A percentile compares a stretch with the other conserved stretches of the same genome.
Evolutionary conservation across 2,329 filamentous ascomycete species (phyloP).

Genomic region (Cyphellophora attinorum): DNA sequence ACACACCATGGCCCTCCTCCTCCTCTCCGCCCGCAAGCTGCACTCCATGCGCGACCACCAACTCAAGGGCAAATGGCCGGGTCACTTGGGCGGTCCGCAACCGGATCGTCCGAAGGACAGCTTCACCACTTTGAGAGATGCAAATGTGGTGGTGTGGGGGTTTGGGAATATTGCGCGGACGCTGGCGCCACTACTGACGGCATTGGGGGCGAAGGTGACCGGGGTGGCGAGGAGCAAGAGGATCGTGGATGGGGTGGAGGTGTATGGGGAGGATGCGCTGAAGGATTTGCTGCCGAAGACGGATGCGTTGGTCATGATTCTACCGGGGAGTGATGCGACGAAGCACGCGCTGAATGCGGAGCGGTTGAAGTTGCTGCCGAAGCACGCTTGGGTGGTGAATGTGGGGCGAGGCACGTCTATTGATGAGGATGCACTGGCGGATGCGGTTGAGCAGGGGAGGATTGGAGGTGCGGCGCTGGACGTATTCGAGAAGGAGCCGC

Average conservation of each 20-base stretch:
- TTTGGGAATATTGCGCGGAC: conserved; percentile 59
- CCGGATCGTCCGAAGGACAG: conserved; percentile 34
- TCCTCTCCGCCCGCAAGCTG: conserved; percentile 14
- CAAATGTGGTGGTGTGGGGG: conserved; percentile 53
- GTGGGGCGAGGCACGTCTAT: conserved; percentile 11
- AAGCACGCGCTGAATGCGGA: conserved; percentile 46
- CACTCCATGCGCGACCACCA: conserved; percentile 47
- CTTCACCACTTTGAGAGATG: conserved; percentile 52
- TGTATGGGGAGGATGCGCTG: conserved; percentile 47
- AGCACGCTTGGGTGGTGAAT: conserved; percentile 30
- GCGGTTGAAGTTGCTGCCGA: conserved; percentile 43
- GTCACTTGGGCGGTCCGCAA: conserved; percentile 51
- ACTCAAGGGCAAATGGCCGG: conserved; percentile 47
- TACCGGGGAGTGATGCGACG: conserved; percentile 50
- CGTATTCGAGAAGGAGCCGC: conserved; percentile 61
- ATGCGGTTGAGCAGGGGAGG: conserved; percentile 29
- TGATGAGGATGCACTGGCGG: conserved; percentile 11
- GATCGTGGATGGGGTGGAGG: conserved; percentile 49
- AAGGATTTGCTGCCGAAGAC: conserved; percentile 45
- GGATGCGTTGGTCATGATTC: conserved; percentile 59
- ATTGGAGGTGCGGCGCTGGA: conserved; percentile 61
- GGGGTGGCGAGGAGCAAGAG: conserved; percentile 50
- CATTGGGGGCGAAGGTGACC: conserved; percentile 48
- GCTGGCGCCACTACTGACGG: conserved; percentile 44
- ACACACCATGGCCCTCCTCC: conserved; percentile 47